phyloP scores from a whole-genome alignment of 2,329 filamentous ascomycete species.

The Fusarium secorum region DNA sequence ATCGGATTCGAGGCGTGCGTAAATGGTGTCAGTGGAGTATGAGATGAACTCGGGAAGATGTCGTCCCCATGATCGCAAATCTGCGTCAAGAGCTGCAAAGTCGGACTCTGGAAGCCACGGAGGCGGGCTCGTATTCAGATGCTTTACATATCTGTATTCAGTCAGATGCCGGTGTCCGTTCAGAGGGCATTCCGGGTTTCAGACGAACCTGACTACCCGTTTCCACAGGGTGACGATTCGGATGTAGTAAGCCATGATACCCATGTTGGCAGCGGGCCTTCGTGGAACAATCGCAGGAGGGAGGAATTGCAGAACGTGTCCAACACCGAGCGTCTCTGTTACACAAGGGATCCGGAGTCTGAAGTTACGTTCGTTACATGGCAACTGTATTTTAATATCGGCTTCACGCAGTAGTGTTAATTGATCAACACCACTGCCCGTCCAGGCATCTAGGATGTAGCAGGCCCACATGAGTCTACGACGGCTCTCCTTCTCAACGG shows the following conservation, averaged over 20 bases:
- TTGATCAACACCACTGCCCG: constrained; percentile 51
- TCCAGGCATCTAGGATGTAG: constrained; percentile 53
- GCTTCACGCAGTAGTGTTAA: constrained; percentile 50
- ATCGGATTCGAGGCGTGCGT: constrained; percentile 55
- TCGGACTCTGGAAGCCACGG: constrained; percentile 55
- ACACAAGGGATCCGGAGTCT: constrained; percentile 52
- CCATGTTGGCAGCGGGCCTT: constrained; percentile 53
- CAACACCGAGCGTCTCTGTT: constrained; percentile 52
- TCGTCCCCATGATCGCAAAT: constrained; percentile 51
- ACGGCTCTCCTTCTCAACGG: constrained; percentile 50
- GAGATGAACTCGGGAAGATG: constrained; percentile 55
- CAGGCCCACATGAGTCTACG: constrained; percentile 54
- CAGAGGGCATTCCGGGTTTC: background rate
- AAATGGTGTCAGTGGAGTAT: constrained; percentile 55
- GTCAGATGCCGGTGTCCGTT: constrained; percentile 6
- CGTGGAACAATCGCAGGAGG: constrained; percentile 51
- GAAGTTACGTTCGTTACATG: constrained; percentile 52
- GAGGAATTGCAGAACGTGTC: constrained; percentile 52
- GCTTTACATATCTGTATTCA: constrained; percentile 51
- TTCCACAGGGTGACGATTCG: constrained; percentile 53
- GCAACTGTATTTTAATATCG: constrained; percentile 53
- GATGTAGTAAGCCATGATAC: constrained; percentile 55
- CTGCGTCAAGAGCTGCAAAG: constrained; percentile 52
- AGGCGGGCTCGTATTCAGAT: constrained; percentile 49
- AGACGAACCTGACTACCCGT: constrained; percentile 48